Conservation (phyloP, 768 basidiomycete genomes). For the Tremella mesenterica region DNA sequence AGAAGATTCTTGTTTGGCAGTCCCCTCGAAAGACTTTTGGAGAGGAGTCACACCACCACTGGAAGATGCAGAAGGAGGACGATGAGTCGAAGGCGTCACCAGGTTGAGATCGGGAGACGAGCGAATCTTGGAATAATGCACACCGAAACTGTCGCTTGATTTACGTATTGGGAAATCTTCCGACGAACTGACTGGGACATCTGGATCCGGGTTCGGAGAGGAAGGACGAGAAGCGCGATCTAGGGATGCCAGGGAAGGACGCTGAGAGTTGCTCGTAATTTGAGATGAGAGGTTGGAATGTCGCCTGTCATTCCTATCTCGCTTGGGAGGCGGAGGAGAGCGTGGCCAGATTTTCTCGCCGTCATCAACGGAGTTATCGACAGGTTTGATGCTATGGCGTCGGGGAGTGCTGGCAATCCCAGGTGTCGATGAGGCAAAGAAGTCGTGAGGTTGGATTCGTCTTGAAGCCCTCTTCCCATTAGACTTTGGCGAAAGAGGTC, state of each 20-base stretch:
- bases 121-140: slow-evolving; percentile 4
- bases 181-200: too few species aligned
- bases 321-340: slow-evolving; percentile 9
- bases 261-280: not conserved
- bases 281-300: not conserved
- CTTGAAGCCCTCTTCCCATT: not conserved
- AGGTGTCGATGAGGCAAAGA: not conserved
- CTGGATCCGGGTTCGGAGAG: not conserved
- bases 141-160: slow-evolving; percentile 16
- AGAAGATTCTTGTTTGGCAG: not conserved
- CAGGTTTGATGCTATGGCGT: not conserved
- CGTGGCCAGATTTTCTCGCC: not conserved
- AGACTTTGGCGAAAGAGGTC: not conserved
- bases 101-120: slow-evolving; percentile 12
- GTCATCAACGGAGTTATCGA: not conserved
- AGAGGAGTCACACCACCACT: too few species aligned
- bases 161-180: slow-evolving; percentile 1
- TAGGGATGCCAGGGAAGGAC: not conserved
- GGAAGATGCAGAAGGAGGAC: too few species aligned
- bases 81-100: slow-evolving; percentile 8
- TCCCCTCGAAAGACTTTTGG: not conserved
- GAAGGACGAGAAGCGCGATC: not conserved
- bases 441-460: not conserved
- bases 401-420: not conserved
- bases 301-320: not conserved